These are phyloP conservation scores for Meyerozyma elateridarum DNA, from an alignment of 1,139 yeast genomes.

Conservation along the genomic window DNA sequence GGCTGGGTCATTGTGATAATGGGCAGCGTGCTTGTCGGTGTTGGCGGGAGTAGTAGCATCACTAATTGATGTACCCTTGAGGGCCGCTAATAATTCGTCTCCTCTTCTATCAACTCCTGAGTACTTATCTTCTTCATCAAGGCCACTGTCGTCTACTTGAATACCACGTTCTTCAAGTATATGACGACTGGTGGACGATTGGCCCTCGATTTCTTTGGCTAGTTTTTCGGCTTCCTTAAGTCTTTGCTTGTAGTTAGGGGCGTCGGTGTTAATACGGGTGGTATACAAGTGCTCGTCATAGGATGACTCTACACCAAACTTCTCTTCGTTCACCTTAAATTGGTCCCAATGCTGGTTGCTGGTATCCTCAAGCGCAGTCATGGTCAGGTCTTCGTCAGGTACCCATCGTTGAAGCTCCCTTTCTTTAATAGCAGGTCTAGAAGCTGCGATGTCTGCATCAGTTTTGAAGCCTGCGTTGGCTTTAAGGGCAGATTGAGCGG, in stretches of 20 bases:
- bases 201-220: slow-evolving; percentile 78
- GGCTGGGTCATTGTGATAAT: slow-evolving; percentile 72
- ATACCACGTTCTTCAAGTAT: slow-evolving; percentile 89
- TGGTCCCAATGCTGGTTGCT: slow-evolving; percentile 70
- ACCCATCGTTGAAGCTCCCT: slow-evolving; percentile 84
- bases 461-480: slow-evolving; percentile 58
- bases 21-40: slow-evolving; percentile 50
- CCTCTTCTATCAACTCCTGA: slow-evolving; percentile 79
- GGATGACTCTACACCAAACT: slow-evolving; percentile 83
- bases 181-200: slow-evolving; percentile 67
- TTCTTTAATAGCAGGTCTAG: slow-evolving; percentile 39
- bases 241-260: slow-evolving; percentile 68
- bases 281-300: slow-evolving; percentile 91
- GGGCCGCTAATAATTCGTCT: slow-evolving; percentile 61
- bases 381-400: slow-evolving; percentile 49
- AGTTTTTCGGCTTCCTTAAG: slow-evolving; percentile 68
- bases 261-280: slow-evolving; percentile 68
- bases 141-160: slow-evolving; percentile 71
- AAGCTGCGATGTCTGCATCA: slow-evolving; percentile 72
- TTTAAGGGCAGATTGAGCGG: slow-evolving; percentile 7
- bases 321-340: slow-evolving; percentile 80
- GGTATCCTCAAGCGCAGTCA: slow-evolving; percentile 37
- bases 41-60: slow-evolving; percentile 8
- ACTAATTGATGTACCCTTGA: slow-evolving; percentile 32
- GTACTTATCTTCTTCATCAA: slow-evolving; percentile 94